phyloP scores from a whole-genome alignment of 352 stramenopile species.

The Globisporangium acanthophoron region DNA sequence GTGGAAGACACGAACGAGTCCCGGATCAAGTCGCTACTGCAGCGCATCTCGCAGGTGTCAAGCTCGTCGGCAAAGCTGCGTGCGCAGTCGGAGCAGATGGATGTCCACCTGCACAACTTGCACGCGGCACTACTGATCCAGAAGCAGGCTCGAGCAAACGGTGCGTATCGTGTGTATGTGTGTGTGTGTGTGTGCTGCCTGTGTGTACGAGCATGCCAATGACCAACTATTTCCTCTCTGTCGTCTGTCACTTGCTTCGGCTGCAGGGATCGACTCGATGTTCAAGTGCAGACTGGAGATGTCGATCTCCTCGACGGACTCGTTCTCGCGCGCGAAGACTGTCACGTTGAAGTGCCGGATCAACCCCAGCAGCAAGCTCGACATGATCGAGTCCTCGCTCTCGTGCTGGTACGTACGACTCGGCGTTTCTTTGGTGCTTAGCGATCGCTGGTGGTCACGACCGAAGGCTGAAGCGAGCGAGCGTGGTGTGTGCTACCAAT shows the following conservation, averaged over 20 bases:
- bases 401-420: constrained; percentile 10
- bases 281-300: constrained; percentile 10
- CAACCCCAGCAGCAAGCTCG: constrained; percentile 3
- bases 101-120: constrained; percentile 29
- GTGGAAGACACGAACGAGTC: constrained; percentile 13
- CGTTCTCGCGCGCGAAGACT: constrained; percentile 7
- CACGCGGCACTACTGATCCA: constrained; percentile 44
- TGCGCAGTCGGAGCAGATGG: constrained; percentile 28
- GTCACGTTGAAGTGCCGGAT: constrained; percentile 13
- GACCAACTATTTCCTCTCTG: too few relatives aligned
- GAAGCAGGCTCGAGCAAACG: constrained; percentile 9
- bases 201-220: background rate
- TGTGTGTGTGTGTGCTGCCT: too few relatives aligned
- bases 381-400: constrained; percentile 6
- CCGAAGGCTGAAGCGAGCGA: background rate
- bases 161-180: background rate
- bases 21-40: constrained; percentile 29
- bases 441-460: background rate
- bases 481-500: background rate
- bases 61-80: constrained; percentile 20
- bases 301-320: background rate
- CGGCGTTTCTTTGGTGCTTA: background rate
- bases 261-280: constrained; percentile 9
- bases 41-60: constrained; percentile 33
- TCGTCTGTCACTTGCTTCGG: background rate